Percentiles rank a stretch among this genome's conserved stretches.
phyloP scores from a whole-genome alignment of 306 rosid genomes.

The Vicia sativa region DNA sequence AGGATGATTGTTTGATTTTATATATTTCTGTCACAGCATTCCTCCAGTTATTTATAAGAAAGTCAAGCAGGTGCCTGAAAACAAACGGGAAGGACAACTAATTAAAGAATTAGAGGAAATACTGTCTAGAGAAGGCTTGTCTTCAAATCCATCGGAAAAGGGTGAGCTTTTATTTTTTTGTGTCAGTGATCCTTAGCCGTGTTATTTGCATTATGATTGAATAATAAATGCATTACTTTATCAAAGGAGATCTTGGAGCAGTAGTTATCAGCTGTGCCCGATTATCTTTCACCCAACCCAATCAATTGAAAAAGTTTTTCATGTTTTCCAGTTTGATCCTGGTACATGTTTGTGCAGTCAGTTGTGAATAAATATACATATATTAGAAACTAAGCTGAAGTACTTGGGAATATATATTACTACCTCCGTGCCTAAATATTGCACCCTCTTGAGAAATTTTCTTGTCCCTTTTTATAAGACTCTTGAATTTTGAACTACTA shows the following conservation, averaged over 20 bases:
- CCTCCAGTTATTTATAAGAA: conserved; percentile 83
- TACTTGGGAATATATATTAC: not conserved
- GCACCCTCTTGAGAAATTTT: no score
- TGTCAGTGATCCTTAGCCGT: conserved; percentile 29
- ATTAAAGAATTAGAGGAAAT: conserved; percentile 87
- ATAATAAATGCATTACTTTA: conserved; percentile 23
- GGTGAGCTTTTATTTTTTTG: conserved; percentile 51
- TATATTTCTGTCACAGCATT: conserved; percentile 58
- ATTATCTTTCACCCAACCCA: conserved; percentile 14
- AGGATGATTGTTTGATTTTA: conserved; percentile 38
- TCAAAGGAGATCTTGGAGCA: conserved; percentile 10
- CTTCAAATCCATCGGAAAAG: conserved; percentile 85
- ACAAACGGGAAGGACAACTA: conserved; percentile 76
- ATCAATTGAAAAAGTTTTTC: conserved; percentile 28
- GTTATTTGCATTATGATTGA: conserved; percentile 35
- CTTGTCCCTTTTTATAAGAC: no score
- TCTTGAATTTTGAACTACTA: no score
- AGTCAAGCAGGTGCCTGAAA: conserved; percentile 87
- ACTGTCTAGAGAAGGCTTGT: conserved; percentile 81
- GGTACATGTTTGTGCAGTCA: conserved; percentile 9
- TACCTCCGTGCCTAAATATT: no score
- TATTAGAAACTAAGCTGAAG: conserved; percentile 15
- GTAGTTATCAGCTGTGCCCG: conserved; percentile 22
- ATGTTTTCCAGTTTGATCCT: conserved; percentile 21
- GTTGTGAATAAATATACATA: conserved; percentile 1